Conservation (phyloP, 495 filamentous ascomycete genomes). For the Clohesyomyces aquaticus region DNA sequence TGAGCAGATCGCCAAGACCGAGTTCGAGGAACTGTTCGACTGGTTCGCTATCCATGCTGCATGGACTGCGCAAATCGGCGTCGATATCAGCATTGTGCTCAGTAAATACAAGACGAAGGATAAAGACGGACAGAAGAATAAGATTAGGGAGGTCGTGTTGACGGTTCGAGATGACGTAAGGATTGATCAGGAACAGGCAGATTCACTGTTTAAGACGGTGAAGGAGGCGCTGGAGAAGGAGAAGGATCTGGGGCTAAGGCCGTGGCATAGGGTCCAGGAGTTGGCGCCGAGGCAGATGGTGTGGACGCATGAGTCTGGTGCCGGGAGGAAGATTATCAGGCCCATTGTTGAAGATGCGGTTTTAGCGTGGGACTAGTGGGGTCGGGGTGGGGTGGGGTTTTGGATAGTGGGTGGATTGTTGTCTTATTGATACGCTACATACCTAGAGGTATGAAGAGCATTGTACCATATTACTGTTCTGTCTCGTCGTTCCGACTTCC, state of each 20-base stretch:
- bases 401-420: too few species aligned
- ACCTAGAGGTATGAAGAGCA: too few species aligned
- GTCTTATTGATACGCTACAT: too few species aligned
- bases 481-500: too few species aligned
- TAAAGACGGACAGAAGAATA: constrained; percentile 33
- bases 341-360: constrained; percentile 42
- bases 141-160: constrained; percentile 41
- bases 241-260: constrained; percentile 24
- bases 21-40: constrained; percentile 40
- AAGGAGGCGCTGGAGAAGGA: constrained; percentile 32
- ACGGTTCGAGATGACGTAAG: constrained; percentile 39
- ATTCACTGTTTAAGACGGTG: constrained; percentile 36
- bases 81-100: constrained; percentile 36
- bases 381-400: too few species aligned
- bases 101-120: constrained; percentile 40
- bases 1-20: constrained; percentile 39
- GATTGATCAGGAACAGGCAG: constrained; percentile 38
- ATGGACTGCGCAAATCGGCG: constrained; percentile 36
- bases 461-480: too few species aligned
- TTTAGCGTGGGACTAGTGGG: constrained; percentile 37
- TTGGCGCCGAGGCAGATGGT: constrained; percentile 40
- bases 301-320: constrained; percentile 37
- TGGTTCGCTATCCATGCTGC: constrained; percentile 44
- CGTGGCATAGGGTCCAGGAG: constrained; percentile 36
- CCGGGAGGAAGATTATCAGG: constrained; percentile 36